phyloP scores from a whole-genome alignment of 2,329 filamentous ascomycete species.

The Trichophyton schoenleinii region DNA sequence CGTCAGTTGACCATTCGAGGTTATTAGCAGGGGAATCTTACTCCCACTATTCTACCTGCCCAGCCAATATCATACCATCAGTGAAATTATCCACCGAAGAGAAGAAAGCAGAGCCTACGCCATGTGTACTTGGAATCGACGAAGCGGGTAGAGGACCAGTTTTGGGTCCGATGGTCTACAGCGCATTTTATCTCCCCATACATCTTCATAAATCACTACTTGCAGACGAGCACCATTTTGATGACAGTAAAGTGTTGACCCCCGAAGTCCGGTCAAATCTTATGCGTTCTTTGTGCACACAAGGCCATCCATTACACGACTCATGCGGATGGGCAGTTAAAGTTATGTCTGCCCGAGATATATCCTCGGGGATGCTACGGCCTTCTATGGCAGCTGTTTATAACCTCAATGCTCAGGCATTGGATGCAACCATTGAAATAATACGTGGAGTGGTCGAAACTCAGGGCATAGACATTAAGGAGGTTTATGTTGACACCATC shows the following conservation, averaged over 20 bases:
- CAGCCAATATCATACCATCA: slow-evolving; percentile 44
- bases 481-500: slow-evolving; percentile 93
- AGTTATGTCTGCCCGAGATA: slow-evolving; percentile 71
- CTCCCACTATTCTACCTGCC: slow-evolving; percentile 58
- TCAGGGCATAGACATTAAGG: slow-evolving; percentile 62
- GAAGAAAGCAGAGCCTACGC: slow-evolving; percentile 30
- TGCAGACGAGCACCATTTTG: slow-evolving; percentile 68
- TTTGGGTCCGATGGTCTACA: slow-evolving; percentile 63
- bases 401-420: slow-evolving; percentile 91
- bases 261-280: slow-evolving; percentile 63
- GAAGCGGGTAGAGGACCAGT: slow-evolving; percentile 90
- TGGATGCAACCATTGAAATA: slow-evolving; percentile 77
- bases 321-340: slow-evolving; percentile 75
- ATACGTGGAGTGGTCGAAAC: slow-evolving; percentile 63
- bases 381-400: slow-evolving; percentile 43
- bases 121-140: slow-evolving; percentile 77
- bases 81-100: slow-evolving; percentile 19
- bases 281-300: slow-evolving; percentile 58
- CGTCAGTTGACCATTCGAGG: slow-evolving; percentile 48
- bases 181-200: slow-evolving; percentile 57
- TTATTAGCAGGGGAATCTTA: slow-evolving; percentile 57
- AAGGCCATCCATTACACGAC: slow-evolving; percentile 43
- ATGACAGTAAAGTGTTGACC: slow-evolving; percentile 88
- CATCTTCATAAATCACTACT: slow-evolving; percentile 59
- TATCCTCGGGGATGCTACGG: slow-evolving; percentile 64